Conservation (phyloP, 805 yeast species). For the Yarrowia phangngaensis region DNA sequence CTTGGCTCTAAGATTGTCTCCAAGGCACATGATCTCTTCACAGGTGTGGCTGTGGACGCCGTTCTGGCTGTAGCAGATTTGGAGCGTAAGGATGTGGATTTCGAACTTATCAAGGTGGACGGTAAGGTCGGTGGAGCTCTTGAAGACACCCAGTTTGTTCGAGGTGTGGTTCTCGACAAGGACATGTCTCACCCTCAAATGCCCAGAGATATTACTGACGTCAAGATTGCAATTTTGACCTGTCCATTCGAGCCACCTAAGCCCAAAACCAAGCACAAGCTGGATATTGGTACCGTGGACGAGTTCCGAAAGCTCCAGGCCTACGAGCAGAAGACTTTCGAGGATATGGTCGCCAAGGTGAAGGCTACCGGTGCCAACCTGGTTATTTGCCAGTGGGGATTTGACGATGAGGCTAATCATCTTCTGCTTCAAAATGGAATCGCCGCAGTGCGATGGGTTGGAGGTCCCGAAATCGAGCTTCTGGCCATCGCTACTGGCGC, state of each 20-base stretch:
- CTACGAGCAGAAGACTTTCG: slow-evolving; percentile 87
- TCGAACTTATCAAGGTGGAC: slow-evolving; percentile 91
- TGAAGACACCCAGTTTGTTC: slow-evolving; percentile 76
- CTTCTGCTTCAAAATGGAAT: slow-evolving; percentile 78
- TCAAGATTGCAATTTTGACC: slow-evolving; percentile 88
- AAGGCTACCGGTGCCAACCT: slow-evolving; percentile 90
- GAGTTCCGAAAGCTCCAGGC: slow-evolving; percentile 87
- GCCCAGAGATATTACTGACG: slow-evolving; percentile 77
- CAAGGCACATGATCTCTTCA: slow-evolving; percentile 88
- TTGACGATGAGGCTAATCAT: slow-evolving; percentile 98
- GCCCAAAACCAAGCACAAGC: slow-evolving; percentile 97
- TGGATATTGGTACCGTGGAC: slow-evolving; percentile 88
- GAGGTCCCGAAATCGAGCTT: slow-evolving; percentile 92
- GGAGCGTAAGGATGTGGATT: slow-evolving; percentile 91
- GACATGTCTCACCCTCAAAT: slow-evolving; percentile 98
- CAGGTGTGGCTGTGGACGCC: slow-evolving; percentile 95
- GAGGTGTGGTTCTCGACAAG: slow-evolving; percentile 91
- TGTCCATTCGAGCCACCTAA: slow-evolving; percentile 99
- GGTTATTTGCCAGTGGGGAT: slow-evolving; percentile 99
- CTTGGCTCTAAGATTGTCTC: slow-evolving; percentile 94
- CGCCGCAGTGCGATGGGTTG: slow-evolving; percentile 99
- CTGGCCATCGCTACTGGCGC: slow-evolving; percentile 98
- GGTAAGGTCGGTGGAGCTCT: slow-evolving; percentile 94
- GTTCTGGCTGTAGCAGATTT: slow-evolving; percentile 88
- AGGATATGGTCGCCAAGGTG: slow-evolving; percentile 81